Base-by-base conservation (phyloP, 2,329 filamentous ascomycete genomes). In the Thielaviopsis populi region DNA sequence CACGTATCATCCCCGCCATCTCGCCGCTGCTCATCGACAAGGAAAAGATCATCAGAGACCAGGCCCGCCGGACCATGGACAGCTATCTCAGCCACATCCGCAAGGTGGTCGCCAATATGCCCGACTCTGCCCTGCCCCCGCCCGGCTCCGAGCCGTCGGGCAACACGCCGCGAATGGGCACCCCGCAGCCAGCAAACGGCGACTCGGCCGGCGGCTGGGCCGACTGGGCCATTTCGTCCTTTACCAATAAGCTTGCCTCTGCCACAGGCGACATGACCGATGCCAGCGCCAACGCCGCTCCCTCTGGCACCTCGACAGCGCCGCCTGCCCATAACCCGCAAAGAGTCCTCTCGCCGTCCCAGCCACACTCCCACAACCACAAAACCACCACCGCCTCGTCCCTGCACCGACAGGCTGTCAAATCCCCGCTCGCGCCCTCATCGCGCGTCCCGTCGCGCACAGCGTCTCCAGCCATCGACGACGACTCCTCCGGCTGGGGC, bases 221-320 rank as follows among this genome's bases (percentile, higher is more conserved):
- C 1, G 94, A 94, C 13, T 99, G 94, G 94, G 94, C 94, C 1
- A 96, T 99, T 63, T 97, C 94, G 0, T 96, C 91, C 1, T 99
- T 99, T 72, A 97, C 94, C 1, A 97, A 97, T 74, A 96, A 96
- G 70, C 73, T 97, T 13, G 86, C 89, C 1, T 76, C 88, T 0
- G 91, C 90, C 0, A 87, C 87, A 8, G 94, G 94, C 19, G 88
- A 96, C 65, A 99, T 99, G 67, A 80, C 92, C 71, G 76, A 79
- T 19, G 74, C 78, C 62, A 79, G 79, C 66, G 76, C 33, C 33
- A 10, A 10, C 33, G 33, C 33, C 33, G 33, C 33, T 7, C 30
- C 30, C 30, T 33, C 30, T 42, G 50, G 41, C 11, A 40, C 37
- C 8, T 19, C 56, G 24, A 41, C 54, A 24, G 33, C 62, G 27